These are phyloP conservation scores for Komagataella ulmi DNA, from an alignment of 805 yeast species.

Conservation along the genomic window DNA sequence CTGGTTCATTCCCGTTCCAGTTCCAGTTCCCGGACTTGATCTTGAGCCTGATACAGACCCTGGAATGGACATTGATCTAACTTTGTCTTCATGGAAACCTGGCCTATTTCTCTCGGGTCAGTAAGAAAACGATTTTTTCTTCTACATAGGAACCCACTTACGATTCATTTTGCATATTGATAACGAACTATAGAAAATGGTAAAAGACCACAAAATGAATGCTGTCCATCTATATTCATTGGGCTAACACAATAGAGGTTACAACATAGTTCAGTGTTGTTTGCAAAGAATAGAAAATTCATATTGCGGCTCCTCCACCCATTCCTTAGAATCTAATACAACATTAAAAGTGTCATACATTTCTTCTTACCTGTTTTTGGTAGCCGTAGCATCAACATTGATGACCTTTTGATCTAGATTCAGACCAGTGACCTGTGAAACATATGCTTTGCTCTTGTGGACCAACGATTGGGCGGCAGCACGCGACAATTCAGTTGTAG, in stretches of 20 bases:
- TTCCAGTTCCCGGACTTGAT: neutral
- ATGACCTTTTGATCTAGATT: slow-evolving; percentile 51
- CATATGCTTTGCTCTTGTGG: slow-evolving; percentile 23
- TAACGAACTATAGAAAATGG: neutral
- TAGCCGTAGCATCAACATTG: slow-evolving; percentile 6
- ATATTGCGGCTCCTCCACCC: neutral
- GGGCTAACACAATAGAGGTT: neutral
- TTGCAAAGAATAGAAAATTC: neutral
- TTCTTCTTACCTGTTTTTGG: neutral
- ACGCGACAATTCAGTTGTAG: slow-evolving; percentile 19
- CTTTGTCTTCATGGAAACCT: neutral
- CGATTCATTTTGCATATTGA: neutral
- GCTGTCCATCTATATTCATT: neutral
- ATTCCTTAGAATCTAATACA: neutral
- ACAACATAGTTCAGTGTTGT: neutral
- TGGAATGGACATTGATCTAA: neutral
- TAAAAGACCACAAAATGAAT: neutral
- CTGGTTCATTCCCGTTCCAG: neutral
- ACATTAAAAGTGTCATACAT: neutral
- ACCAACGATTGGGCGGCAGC: slow-evolving; percentile 13
- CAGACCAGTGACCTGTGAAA: slow-evolving; percentile 54
- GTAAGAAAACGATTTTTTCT: neutral
- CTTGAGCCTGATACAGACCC: neutral
- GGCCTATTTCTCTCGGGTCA: neutral
- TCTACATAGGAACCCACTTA: neutral